Conservation (phyloP, 805 yeast species). For the Candida cerambycidarum region DNA sequence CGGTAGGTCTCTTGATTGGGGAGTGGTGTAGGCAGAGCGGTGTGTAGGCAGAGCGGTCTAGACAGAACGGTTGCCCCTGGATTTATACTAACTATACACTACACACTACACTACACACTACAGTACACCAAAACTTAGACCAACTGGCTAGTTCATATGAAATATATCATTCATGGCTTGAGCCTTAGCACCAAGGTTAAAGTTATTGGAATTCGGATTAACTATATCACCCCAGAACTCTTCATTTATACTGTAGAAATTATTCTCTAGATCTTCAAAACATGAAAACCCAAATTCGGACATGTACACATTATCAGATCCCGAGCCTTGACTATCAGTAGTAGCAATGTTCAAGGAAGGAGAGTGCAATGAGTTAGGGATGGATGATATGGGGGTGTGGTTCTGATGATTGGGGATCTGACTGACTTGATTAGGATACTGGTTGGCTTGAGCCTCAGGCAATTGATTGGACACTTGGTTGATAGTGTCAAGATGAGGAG, state of each 20-base stretch:
- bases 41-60: no score
- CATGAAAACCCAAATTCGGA: slow-evolving; percentile 11
- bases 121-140: no score
- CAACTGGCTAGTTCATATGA: slow-evolving; percentile 22
- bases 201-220: slow-evolving; percentile 32
- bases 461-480: no score
- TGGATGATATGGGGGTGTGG: not conserved
- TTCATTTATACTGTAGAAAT: slow-evolving; percentile 58
- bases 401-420: not conserved
- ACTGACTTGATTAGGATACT: no score
- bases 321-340: slow-evolving; percentile 3
- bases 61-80: no score
- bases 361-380: not conserved
- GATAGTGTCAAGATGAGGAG: no score
- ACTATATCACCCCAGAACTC: slow-evolving; percentile 70
- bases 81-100: no score
- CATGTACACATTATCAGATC: slow-evolving; percentile 2
- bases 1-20: no score
- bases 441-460: no score
- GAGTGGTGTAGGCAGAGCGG: no score
- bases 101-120: no score
- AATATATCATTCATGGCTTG: slow-evolving; percentile 26
- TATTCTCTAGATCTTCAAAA: slow-evolving; percentile 38
- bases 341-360: not conserved
- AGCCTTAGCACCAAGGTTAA: slow-evolving; percentile 30